Conservation (phyloP, 345 rosid species). For the Draba incana region DNA sequence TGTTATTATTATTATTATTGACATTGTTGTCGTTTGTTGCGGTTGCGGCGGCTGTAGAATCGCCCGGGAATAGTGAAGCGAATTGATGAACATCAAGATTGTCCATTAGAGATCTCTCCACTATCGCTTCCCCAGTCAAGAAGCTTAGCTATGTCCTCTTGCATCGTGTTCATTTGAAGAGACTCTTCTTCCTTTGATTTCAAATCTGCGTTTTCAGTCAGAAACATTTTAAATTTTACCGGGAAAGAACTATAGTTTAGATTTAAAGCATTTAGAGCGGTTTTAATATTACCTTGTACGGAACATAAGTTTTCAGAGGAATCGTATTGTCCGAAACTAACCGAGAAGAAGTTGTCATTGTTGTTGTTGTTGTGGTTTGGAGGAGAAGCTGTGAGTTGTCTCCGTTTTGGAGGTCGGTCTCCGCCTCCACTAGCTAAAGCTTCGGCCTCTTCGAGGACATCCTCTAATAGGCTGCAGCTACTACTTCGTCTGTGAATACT, state of each 20-base stretch:
- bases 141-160: slow-evolving; percentile 56
- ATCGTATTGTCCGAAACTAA: slow-evolving; percentile 37
- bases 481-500: slow-evolving; percentile 34
- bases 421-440: slow-evolving; percentile 35
- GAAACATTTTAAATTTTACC: neutral
- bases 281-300: slow-evolving; percentile 36
- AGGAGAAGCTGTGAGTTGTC: slow-evolving; percentile 44
- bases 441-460: slow-evolving; percentile 58
- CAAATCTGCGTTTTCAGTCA: slow-evolving; percentile 37
- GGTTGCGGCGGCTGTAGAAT: slow-evolving; percentile 34
- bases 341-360: slow-evolving; percentile 45
- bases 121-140: slow-evolving; percentile 55
- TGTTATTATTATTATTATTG: slow-evolving; percentile 34
- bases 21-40: slow-evolving; percentile 20
- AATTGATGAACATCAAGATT: slow-evolving; percentile 65
- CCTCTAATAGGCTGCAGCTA: slow-evolving; percentile 56
- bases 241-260: neutral
- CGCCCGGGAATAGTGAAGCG: slow-evolving; percentile 54
- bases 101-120: slow-evolving; percentile 60
- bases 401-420: slow-evolving; percentile 38
- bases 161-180: slow-evolving; percentile 46
- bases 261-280: slow-evolving; percentile 3
- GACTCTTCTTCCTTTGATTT: slow-evolving; percentile 48
- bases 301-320: slow-evolving; percentile 41
- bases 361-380: slow-evolving; percentile 38